Evolutionary conservation across 441 rosid genomes (phyloP), one percentile per base, ranked within the genome.

Genomic region (Adansonia rubrostipa): DNA sequence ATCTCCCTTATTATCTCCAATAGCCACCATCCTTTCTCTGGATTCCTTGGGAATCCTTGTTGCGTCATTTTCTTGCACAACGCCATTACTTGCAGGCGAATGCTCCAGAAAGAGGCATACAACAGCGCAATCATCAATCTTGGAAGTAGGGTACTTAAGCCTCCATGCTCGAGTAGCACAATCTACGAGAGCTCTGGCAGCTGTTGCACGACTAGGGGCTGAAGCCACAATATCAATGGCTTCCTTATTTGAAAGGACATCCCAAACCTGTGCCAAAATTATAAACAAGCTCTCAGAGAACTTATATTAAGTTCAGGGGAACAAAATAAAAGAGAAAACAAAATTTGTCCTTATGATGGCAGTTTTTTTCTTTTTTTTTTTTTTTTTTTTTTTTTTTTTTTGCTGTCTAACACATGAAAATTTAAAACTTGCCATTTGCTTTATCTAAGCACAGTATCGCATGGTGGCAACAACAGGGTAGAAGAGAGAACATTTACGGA

Each of bases 101-200:
- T 86, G 84, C 56, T 89, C 86, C 80, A 91, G 82, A 85, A 87
- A 91, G 80, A 91, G 91, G 79, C 93, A 89, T 54, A 91, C 89
- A 9, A 83, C 95, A 28, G 93, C 91, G 74, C 95, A 64, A 73
- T 91, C 93, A 66, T 91, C 95, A 48, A 83, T 91, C 79, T 91
- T 91, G 11, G 93, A 91, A 77, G 89, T 88, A 71, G 95, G 95
- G 82, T 89, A 91, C 78, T 89, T 89, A 58, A 89, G 90, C 82
- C 87, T 88, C 95, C 95, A 91, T 73, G 92, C 83, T 48, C 95
- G 82, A 73, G 90, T 90, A 1, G 95, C 95, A 56, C 87, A 87
- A 79, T 91, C 95, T 71, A 91, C 93, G 70, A 91, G 83, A 47
- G 95, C 93, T 81, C 93, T 84, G 76, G 95, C 92, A 17, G 92